Conservation (phyloP, 2,329 filamentous ascomycete genomes). For the Ceratocystis cubensis region DNA sequence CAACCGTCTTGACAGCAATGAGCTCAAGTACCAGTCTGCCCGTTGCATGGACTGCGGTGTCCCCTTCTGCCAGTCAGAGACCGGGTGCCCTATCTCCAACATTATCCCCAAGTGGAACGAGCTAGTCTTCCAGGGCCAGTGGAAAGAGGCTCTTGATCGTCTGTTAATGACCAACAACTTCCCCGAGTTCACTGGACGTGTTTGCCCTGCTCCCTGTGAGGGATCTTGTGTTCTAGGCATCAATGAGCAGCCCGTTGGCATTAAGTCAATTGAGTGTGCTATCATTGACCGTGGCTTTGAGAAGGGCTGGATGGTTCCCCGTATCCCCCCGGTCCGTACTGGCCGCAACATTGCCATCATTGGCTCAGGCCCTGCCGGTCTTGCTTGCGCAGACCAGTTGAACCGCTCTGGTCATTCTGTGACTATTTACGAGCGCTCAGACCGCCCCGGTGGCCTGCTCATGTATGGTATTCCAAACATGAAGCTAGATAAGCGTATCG, state of each 20-base stretch:
- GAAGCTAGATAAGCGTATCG: constrained; percentile 97
- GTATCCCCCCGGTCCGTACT: constrained; percentile 63
- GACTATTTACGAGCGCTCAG: constrained; percentile 84
- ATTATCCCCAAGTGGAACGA: constrained; percentile 98
- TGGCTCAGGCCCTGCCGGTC: constrained; percentile 81
- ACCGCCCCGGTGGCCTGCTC: constrained; percentile 78
- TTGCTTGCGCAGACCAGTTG: constrained; percentile 83
- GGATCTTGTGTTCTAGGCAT: constrained; percentile 93
- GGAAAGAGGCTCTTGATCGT: constrained; percentile 83
- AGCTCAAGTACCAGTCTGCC: constrained; percentile 91
- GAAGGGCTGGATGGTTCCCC: constrained; percentile 93
- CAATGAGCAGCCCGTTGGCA: constrained; percentile 91
- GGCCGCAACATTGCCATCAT: constrained; percentile 83
- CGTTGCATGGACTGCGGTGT: constrained; percentile 99
- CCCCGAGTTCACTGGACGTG: constrained; percentile 93
- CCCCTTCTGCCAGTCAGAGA: constrained; percentile 94
- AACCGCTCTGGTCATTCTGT: constrained; percentile 84
- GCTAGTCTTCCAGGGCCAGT: constrained; percentile 61
- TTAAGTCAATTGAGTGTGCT: constrained; percentile 96
- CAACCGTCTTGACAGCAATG: constrained; percentile 76
- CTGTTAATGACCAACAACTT: constrained; percentile 97
- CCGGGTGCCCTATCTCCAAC: constrained; percentile 89
- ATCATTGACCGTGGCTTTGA: constrained; percentile 97
- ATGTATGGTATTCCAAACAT: constrained; percentile 99
- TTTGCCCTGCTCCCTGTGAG: constrained; percentile 92